Percentiles rank a stretch among this genome's conserved stretches.
Conservation (phyloP, 768 basidiomycete species). For the Psilocybe tampanensis region DNA sequence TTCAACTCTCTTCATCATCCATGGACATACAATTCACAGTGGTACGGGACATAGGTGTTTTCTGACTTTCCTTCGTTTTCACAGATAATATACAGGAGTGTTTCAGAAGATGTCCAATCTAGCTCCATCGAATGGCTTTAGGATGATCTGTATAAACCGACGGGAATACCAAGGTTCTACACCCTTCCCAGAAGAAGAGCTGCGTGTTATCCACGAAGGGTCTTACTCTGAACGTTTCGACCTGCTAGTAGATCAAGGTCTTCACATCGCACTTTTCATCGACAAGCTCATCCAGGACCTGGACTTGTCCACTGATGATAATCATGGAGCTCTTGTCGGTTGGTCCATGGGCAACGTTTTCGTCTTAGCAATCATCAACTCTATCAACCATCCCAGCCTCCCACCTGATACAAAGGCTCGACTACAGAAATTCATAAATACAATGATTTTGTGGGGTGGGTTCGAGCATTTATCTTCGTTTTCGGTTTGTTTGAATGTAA, state of each 20-base stretch:
- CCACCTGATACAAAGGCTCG: background rate
- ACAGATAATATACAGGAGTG: background rate
- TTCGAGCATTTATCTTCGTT: too few relatives aligned
- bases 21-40: slow-evolving; percentile 1
- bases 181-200: background rate
- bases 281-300: background rate
- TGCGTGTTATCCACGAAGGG: background rate
- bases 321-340: background rate
- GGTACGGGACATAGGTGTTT: background rate
- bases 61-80: background rate
- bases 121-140: background rate
- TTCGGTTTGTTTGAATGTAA: background rate
- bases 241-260: background rate
- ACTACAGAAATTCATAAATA: background rate
- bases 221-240: background rate
- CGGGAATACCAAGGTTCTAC: background rate
- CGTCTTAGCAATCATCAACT: background rate
- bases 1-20: background rate
- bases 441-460: slow-evolving; percentile 2
- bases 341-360: slow-evolving; percentile 8
- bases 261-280: background rate
- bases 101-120: background rate
- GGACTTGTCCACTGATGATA: background rate
- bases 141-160: background rate
- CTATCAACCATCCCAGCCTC: background rate